Conservation (phyloP, 495 filamentous ascomycete genomes). For the Podospora pseudocomata region DNA sequence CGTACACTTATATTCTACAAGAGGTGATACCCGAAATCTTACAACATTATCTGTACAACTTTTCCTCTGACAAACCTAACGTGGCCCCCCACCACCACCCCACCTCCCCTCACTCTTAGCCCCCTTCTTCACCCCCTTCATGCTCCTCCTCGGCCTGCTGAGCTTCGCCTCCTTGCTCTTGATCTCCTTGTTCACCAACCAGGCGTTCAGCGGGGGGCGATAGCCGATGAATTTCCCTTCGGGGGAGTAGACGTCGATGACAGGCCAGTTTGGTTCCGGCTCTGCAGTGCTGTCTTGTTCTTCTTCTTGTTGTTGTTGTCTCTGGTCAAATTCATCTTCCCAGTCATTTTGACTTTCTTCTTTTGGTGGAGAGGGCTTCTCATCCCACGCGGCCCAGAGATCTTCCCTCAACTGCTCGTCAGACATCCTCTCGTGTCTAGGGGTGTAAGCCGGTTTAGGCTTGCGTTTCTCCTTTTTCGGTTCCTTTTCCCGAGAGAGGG, state of each 20-base stretch:
- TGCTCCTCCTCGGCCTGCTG: slow-evolving; percentile 51
- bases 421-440: background rate
- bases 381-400: background rate
- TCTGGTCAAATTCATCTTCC: slow-evolving; percentile 28
- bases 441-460: background rate
- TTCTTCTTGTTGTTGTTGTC: slow-evolving; percentile 3
- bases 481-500: background rate
- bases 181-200: slow-evolving; percentile 46
- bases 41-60: no score
- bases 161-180: slow-evolving; percentile 20
- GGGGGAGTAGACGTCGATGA: slow-evolving; percentile 81
- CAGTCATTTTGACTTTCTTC: background rate
- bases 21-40: background rate
- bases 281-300: slow-evolving; percentile 44
- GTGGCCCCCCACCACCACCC: background rate
- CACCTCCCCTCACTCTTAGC: slow-evolving; percentile 36
- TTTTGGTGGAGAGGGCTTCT: background rate
- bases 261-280: slow-evolving; percentile 49
- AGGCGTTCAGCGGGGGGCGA: slow-evolving; percentile 71
- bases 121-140: slow-evolving; percentile 56
- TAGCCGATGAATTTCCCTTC: slow-evolving; percentile 70
- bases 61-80: no score
- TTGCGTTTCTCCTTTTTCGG: background rate
- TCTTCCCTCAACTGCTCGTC: background rate
- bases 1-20: background rate